Percentiles rank a stretch among this genome's conserved stretches.
phyloP scores from a whole-genome alignment of 805 yeast species.

The Yamadazyma scolyti region DNA sequence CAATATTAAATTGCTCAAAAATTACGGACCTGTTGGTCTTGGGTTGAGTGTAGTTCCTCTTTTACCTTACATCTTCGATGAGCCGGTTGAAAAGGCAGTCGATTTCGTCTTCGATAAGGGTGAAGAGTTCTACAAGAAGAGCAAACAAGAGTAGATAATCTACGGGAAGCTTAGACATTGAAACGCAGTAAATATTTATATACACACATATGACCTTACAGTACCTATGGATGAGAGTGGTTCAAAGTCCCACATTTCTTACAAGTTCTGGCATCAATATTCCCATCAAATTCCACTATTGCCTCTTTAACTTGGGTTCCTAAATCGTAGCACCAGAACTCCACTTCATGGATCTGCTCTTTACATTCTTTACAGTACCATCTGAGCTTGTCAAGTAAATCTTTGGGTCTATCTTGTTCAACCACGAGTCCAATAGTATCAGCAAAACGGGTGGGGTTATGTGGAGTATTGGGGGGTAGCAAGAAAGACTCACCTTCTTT shows the following conservation, averaged over 20 bases:
- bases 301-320: conserved; percentile 91
- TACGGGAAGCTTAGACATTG: not conserved
- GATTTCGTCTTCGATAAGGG: conserved; percentile 59
- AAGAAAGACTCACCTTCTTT: conserved; percentile 86
- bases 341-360: conserved; percentile 61
- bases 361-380: conserved; percentile 83
- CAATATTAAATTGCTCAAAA: conserved; percentile 43
- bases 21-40: conserved; percentile 74
- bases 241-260: conserved; percentile 68
- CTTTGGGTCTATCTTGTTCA: conserved; percentile 85
- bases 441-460: conserved; percentile 82
- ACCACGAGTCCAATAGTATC: conserved; percentile 87
- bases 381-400: conserved; percentile 65
- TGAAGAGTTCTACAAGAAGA: conserved; percentile 24
- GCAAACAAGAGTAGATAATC: conserved; percentile 6
- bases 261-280: conserved; percentile 67
- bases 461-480: conserved; percentile 82
- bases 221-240: conserved; percentile 35
- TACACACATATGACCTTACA: not conserved
- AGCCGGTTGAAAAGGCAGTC: conserved; percentile 71
- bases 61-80: conserved; percentile 75
- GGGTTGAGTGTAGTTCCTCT: conserved; percentile 77
- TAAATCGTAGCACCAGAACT: conserved; percentile 72
- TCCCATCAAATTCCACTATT: conserved; percentile 64
- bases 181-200: conserved; percentile 1